Evolutionary conservation across 2,329 filamentous ascomycete species (phyloP).

Genomic region (Hypoxylon sp.): DNA sequence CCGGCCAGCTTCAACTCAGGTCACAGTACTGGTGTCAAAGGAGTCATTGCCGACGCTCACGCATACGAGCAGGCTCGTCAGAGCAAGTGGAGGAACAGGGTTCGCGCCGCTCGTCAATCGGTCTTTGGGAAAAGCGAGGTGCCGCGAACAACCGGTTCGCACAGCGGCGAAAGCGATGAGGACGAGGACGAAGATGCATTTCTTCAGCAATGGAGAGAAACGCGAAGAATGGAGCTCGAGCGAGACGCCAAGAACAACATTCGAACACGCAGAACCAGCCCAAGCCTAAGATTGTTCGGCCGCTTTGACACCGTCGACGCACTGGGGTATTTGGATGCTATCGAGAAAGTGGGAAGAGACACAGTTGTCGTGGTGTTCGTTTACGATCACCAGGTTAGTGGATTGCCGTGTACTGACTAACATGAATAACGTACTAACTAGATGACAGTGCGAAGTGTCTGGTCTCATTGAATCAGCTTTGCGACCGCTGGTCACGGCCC

Average conservation of each 20-base stretch:
- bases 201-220: constrained; percentile 86
- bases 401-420: constrained; percentile 2
- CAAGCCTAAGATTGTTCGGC: constrained; percentile 82
- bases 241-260: constrained; percentile 66
- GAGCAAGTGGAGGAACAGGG: constrained; percentile 65
- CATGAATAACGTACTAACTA: constrained; percentile 46
- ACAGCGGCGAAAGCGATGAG: constrained; percentile 60
- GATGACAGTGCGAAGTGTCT: constrained; percentile 79
- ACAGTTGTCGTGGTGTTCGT: constrained; percentile 94
- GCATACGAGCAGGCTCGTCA: constrained; percentile 77
- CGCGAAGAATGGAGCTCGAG: constrained; percentile 82
- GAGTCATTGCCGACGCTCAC: constrained; percentile 86
- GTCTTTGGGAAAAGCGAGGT: constrained; percentile 63
- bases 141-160: constrained; percentile 48
- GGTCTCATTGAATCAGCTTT: constrained; percentile 83
- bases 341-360: constrained; percentile 86
- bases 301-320: constrained; percentile 87
- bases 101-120: constrained; percentile 66
- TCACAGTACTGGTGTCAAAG: constrained; percentile 84
- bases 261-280: constrained; percentile 77
- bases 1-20: constrained; percentile 74
- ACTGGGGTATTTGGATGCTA: constrained; percentile 92
- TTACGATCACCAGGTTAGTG: constrained; percentile 83
- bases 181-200: constrained; percentile 82
- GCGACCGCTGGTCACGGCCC: constrained; percentile 75